phyloP scores from a whole-genome alignment of 129 eudicot species.

The Centrapalus pauciflorus region DNA sequence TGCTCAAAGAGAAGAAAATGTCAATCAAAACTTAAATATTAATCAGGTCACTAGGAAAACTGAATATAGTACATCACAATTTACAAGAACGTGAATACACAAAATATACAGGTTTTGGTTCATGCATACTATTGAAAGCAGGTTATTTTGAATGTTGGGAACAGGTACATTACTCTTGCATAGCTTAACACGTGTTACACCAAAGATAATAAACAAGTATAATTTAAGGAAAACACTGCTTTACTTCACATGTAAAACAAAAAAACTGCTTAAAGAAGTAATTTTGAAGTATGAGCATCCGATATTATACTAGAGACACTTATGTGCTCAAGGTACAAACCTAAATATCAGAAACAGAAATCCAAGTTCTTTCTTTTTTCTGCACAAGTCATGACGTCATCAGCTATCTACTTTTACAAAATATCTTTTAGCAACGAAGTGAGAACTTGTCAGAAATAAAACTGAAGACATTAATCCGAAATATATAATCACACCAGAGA shows the following conservation, averaged over 20 bases:
- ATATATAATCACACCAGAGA: neutral
- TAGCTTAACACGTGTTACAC: neutral
- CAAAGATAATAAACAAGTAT: neutral
- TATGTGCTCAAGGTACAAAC: too few relatives aligned
- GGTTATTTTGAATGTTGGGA: neutral
- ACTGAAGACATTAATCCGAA: neutral
- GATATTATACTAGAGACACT: too few relatives aligned
- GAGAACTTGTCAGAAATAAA: too few relatives aligned
- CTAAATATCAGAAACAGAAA: too few relatives aligned
- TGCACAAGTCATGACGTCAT: neutral
- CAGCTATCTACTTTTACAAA: neutral
- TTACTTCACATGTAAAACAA: neutral
- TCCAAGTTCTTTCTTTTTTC: neutral
- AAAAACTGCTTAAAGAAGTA: neutral
- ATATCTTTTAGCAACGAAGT: too few relatives aligned
- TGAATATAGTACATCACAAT: neutral
- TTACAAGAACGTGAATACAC: neutral
- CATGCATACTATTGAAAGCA: neutral
- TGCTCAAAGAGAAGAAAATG: slow-evolving; percentile 17
- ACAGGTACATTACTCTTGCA: neutral
- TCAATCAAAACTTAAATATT: neutral
- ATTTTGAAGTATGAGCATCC: neutral
- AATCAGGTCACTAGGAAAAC: neutral
- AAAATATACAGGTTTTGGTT: neutral
- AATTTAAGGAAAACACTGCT: neutral